Evolutionary conservation across 2,329 filamentous ascomycete species (phyloP), one percentile per base, ranked within the genome.

Genomic region (Neonectria neomacrospora): DNA sequence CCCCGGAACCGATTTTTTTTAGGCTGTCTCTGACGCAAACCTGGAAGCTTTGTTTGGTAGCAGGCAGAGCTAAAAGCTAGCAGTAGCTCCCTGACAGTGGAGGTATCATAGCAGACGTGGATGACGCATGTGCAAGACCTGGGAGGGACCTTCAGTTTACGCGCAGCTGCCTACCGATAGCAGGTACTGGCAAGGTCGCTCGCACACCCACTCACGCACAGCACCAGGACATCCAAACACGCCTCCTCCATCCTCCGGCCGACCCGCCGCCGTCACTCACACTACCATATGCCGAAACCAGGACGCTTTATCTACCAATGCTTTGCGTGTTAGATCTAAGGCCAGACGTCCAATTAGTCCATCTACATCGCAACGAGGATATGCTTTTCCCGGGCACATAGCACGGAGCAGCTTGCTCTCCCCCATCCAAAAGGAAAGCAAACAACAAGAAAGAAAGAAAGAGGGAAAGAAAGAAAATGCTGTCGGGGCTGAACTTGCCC

Each of bases 21-120:
- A 6, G 23, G 9, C 9, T 28, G 22, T 28, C 16, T 48, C 18
- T 30, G 23, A 12, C 23, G 18, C 42, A 50, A 32, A 50, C 47
- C 26, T 50, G 47, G 47, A 50, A 50, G 26, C 47, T 32, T 32
- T 30, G 23, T 30, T 48, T 48, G 26, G 23, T 28, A 30, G 28
- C 34, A 47, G 50, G 28, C 34, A 47, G 50, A 54, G 41, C 57
- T 47, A 51, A 54, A 54, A 16, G 45, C 16, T 18, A 34, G 47
- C 47, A 20, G n/a, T 45, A 59, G 57, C 57, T 48, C 58, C 58
- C 58, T 37, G 52, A 50, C 58, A 39, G 52, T 50, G 51, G 58
- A 61, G 51, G 58, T 61, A 61, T 61, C 59, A 61, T 61, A 23
- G 30, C 47, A 45, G 30, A 55, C 28, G 39, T 30, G 22, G 59